phyloP scores from a whole-genome alignment of 306 rosid genomes.

The Phaseolus lunatus region DNA sequence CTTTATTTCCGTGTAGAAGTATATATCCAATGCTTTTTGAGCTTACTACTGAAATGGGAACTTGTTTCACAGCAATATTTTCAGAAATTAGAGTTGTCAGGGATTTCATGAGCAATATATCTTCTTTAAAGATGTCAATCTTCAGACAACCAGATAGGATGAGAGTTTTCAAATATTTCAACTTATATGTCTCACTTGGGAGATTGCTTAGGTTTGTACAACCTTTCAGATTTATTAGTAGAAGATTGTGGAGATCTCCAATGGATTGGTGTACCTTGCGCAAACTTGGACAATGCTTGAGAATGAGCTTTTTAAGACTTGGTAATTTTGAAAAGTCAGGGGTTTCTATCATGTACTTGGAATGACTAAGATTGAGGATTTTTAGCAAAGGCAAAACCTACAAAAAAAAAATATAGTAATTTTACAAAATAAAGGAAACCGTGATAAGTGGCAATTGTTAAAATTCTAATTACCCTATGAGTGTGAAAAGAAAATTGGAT shows the following conservation, averaged over 20 bases:
- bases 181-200: constrained; percentile 11
- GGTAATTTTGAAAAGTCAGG: constrained; percentile 16
- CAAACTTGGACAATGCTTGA: constrained; percentile 41
- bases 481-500: no score
- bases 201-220: neutral
- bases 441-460: no score
- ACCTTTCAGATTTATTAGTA: constrained; percentile 4
- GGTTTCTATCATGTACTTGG: neutral
- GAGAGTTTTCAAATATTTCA: constrained; percentile 49
- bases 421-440: no score
- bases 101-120: constrained; percentile 50
- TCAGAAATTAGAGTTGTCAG: constrained; percentile 47
- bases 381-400: neutral
- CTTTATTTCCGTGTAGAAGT: constrained; percentile 43
- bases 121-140: constrained; percentile 41
- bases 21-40: constrained; percentile 36
- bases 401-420: constrained; percentile 12
- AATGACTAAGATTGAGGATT: constrained; percentile 18
- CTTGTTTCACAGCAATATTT: constrained; percentile 39
- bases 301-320: constrained; percentile 39
- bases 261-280: constrained; percentile 35
- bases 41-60: constrained; percentile 38
- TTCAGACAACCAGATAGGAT: constrained; percentile 51
- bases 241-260: constrained; percentile 7
- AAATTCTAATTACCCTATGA: no score